Percentiles rank a stretch among this genome's conserved stretches.
phyloP scores from a whole-genome alignment of 2,329 filamentous ascomycete species.

The Fusarium pseudocircinatum region DNA sequence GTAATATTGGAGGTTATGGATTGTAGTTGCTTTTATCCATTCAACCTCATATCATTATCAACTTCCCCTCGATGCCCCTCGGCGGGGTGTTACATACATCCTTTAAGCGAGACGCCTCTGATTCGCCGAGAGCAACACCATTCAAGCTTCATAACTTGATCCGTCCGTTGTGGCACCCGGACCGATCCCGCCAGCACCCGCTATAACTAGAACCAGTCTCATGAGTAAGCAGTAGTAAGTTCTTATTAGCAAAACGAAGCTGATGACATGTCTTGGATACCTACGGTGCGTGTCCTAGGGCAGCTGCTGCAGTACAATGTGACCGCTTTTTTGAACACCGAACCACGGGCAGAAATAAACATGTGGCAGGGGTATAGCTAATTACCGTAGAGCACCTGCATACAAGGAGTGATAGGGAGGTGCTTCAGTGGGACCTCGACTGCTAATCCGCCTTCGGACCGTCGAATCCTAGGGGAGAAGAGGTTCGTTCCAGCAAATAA shows the following conservation, averaged over 20 bases:
- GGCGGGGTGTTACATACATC: conserved; percentile 29
- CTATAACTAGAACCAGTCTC: not conserved
- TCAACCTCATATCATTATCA: conserved; percentile 25
- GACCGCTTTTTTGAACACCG: conserved; percentile 20
- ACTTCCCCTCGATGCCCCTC: conserved; percentile 33
- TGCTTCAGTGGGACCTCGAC: conserved; percentile 18
- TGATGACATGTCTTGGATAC: not conserved
- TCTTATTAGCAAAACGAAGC: not conserved
- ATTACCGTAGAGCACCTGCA: conserved; percentile 13
- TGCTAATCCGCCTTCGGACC: not conserved
- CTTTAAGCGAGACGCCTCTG: conserved; percentile 6
- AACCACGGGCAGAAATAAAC: not conserved
- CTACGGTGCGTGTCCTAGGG: not conserved
- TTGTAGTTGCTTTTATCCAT: conserved; percentile 1
- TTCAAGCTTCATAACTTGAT: conserved; percentile 29
- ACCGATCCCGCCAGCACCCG: conserved; percentile 20
- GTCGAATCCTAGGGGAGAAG: not conserved
- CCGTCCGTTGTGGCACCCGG: conserved; percentile 15
- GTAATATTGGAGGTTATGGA: not conserved
- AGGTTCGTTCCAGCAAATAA: not conserved
- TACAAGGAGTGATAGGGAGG: conserved; percentile 15
- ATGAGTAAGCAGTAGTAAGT: not conserved
- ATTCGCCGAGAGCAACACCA: conserved; percentile 13
- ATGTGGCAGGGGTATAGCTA: conserved; percentile 24
- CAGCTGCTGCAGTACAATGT: conserved; percentile 7